Conservation (phyloP, 2,329 filamentous ascomycete species). For the Amylocarpus encephaloides region DNA sequence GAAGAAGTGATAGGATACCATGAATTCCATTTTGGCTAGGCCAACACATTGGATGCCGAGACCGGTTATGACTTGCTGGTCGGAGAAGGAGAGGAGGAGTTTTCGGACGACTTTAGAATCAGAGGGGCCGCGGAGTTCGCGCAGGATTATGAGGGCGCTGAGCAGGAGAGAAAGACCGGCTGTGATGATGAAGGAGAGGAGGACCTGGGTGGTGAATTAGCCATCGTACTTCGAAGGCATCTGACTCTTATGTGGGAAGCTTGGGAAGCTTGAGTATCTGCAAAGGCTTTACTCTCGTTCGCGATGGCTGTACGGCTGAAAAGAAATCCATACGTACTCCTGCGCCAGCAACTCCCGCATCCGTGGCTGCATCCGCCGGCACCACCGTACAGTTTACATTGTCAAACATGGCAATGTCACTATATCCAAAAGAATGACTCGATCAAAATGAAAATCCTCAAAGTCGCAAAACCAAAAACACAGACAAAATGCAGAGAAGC, state of each 20-base stretch:
- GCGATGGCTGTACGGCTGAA: no score
- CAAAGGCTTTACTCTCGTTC: no score
- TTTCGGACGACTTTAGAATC: conserved; percentile 52
- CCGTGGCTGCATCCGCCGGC: conserved; percentile 29
- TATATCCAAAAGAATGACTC: neutral
- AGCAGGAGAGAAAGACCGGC: conserved; percentile 51
- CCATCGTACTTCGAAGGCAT: neutral
- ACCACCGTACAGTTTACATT: conserved; percentile 8
- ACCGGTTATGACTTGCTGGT: conserved; percentile 63
- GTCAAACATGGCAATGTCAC: neutral
- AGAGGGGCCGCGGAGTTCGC: conserved; percentile 42
- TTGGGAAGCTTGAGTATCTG: no score
- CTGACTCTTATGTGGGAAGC: no score
- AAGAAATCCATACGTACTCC: conserved; percentile 39
- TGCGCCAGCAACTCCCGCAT: conserved; percentile 52
- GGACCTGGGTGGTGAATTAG: conserved; percentile 37
- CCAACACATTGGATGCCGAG: conserved; percentile 62
- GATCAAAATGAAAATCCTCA: neutral
- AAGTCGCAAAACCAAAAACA: neutral
- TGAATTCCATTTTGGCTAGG: conserved; percentile 49
- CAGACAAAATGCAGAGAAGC: neutral
- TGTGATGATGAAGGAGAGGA: conserved; percentile 62
- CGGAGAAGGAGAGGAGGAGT: conserved; percentile 57
- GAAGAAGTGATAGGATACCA: conserved; percentile 65
- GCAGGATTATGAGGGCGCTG: conserved; percentile 49